phyloP scores from a whole-genome alignment of 164 flowering plant species.

The Nymphaea colorata region DNA sequence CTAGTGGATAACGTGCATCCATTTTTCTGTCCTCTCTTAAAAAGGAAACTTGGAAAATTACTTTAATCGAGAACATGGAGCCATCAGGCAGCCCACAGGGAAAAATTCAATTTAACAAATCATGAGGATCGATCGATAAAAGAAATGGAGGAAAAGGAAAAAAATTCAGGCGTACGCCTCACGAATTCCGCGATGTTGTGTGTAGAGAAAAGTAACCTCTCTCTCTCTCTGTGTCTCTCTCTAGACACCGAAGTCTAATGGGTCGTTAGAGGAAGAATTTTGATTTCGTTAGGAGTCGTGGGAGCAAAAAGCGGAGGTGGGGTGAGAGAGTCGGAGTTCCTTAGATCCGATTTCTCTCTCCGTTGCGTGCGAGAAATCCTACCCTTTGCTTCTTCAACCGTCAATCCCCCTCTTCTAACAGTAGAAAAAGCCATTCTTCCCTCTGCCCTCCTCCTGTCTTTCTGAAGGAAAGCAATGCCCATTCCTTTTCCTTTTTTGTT shows the following conservation, averaged over 20 bases:
- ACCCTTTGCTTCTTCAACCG: neutral
- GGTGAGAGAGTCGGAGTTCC: neutral
- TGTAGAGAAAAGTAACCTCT: neutral
- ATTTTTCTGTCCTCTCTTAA: no score
- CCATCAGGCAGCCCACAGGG: neutral
- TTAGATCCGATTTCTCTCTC: neutral
- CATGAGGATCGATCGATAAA: no score
- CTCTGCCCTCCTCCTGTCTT: neutral
- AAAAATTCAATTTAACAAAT: no score
- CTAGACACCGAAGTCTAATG: neutral
- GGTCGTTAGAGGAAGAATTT: neutral
- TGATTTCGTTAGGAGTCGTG: neutral
- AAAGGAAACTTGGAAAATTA: neutral
- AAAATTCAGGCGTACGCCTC: neutral
- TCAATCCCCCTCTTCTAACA: conserved; percentile 26
- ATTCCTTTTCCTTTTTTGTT: neutral
- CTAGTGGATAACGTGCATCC: neutral
- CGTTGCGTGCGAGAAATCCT: no score
- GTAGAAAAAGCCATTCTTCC: neutral
- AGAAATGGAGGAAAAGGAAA: neutral
- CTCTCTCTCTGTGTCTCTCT: neutral
- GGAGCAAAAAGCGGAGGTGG: neutral
- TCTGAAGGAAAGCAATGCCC: neutral
- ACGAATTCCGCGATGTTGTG: neutral
- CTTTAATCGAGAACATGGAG: neutral